Conservation (phyloP, 1,284 basidiomycete species). For the Coniferiporia sulphurascens region DNA sequence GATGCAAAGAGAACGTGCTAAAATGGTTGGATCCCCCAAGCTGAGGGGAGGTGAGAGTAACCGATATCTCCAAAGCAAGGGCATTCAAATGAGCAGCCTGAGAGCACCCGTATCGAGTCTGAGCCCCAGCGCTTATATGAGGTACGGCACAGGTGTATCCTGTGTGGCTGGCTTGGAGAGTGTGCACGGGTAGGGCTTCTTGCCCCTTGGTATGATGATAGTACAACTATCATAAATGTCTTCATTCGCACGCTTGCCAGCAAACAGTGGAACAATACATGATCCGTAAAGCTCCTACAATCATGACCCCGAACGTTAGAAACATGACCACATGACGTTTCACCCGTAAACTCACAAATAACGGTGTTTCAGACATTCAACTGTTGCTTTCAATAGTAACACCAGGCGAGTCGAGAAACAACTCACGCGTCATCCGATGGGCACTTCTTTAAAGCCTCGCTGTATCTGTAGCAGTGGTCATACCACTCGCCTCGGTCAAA, state of each 20-base stretch:
- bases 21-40: no score
- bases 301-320: neutral
- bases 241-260: conserved; percentile 7
- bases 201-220: neutral
- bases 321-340: neutral
- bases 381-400: conserved; percentile 14
- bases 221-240: conserved; percentile 3
- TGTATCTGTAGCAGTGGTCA: conserved; percentile 3
- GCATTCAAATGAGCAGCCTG: no score
- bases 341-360: conserved; percentile 1
- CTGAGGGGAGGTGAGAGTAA: no score
- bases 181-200: neutral
- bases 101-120: no score
- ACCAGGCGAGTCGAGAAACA: conserved; percentile 4
- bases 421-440: conserved; percentile 14
- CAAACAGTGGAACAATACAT: conserved; percentile 8
- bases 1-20: no score
- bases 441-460: conserved; percentile 5
- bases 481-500: neutral
- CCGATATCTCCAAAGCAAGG: no score
- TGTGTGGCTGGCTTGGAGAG: neutral
- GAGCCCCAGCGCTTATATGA: no score
- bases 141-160: neutral
- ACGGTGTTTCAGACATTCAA: conserved; percentile 17
- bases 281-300: conserved; percentile 14